These are phyloP conservation scores for Platanthera guangdongensis DNA, from an alignment of 106 monocot genomes.

Conservation along the genomic window DNA sequence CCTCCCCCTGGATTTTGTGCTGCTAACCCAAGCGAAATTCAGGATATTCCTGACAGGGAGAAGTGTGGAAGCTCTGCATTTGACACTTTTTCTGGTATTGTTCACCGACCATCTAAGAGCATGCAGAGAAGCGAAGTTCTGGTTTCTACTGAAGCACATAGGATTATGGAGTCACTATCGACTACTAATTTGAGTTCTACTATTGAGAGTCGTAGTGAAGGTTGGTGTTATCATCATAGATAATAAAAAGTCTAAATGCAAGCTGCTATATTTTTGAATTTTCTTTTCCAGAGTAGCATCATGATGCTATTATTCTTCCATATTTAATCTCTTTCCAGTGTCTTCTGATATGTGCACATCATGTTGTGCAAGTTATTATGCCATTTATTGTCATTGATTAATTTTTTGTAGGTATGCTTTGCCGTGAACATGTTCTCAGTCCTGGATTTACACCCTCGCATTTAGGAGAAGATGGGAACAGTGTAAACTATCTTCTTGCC, in stretches of 20 bases:
- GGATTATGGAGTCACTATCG: slow-evolving; percentile 77
- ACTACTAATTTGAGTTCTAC: slow-evolving; percentile 17
- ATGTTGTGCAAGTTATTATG: background rate
- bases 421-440: slow-evolving; percentile 7
- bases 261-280: background rate
- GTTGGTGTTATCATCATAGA: slow-evolving; percentile 14
- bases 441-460: slow-evolving; percentile 9
- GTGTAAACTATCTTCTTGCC: slow-evolving; percentile 41
- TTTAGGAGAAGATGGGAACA: slow-evolving; percentile 29
- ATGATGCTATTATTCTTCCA: background rate
- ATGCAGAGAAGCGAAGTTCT: slow-evolving; percentile 26
- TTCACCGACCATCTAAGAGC: slow-evolving; percentile 26
- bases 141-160: slow-evolving; percentile 48
- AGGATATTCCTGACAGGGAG: slow-evolving; percentile 14
- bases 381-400: background rate
- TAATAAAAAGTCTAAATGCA: background rate
- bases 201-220: slow-evolving; percentile 28
- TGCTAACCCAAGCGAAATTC: slow-evolving; percentile 30
- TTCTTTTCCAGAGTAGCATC: background rate
- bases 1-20: slow-evolving; percentile 84
- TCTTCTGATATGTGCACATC: background rate
- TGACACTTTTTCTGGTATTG: slow-evolving; percentile 15
- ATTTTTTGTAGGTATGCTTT: slow-evolving; percentile 35
- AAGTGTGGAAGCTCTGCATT: slow-evolving; percentile 12
- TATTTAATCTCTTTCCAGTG: background rate